Percentiles rank a stretch among this genome's conserved stretches.
Evolutionary conservation across 192 early-diverging fungal genomes (phyloP).

Genomic region (Rhizophlyctis rosea): DNA sequence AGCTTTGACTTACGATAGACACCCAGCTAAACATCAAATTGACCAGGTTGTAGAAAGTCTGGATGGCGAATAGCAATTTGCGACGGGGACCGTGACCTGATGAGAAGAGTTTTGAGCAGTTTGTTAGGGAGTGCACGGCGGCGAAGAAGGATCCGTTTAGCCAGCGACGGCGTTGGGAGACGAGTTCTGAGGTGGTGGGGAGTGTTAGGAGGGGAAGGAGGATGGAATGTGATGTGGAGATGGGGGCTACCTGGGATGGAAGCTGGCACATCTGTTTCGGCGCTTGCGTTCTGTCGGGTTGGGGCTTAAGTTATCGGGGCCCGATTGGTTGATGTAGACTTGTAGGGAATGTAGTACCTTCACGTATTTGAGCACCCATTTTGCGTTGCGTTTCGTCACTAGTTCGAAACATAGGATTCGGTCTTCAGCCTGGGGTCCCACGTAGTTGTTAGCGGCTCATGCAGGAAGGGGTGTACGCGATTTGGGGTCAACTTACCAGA

Average conservation of each 20-base stretch:
- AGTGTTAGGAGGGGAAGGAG: conserved; percentile 39
- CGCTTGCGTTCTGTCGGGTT: conserved; percentile 56
- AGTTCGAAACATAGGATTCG: conserved; percentile 83
- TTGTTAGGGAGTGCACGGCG: conserved; percentile 65
- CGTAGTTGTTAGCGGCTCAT: neutral
- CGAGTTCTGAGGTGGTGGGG: neutral
- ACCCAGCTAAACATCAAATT: neutral
- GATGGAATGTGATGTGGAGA: conserved; percentile 51
- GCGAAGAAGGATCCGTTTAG: conserved; percentile 86
- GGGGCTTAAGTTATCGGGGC: too few species aligned
- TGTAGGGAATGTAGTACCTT: conserved; percentile 22
- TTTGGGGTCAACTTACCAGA: neutral
- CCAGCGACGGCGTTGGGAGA: conserved; percentile 72
- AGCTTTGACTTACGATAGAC: too few species aligned
- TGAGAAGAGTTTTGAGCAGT: conserved; percentile 68
- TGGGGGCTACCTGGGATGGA: conserved; percentile 51
- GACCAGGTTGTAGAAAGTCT: conserved; percentile 57
- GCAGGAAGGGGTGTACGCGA: conserved; percentile 1
- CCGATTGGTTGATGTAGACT: neutral
- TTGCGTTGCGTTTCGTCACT: conserved; percentile 68
- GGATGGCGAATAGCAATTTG: conserved; percentile 61
- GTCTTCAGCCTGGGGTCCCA: conserved; percentile 52
- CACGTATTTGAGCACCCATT: conserved; percentile 73
- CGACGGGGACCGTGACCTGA: conserved; percentile 60
- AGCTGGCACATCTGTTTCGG: conserved; percentile 81